These are phyloP conservation scores for Hymenoscyphus fraxineus DNA, from an alignment of 2,329 filamentous ascomycete genomes.

Conservation along the genomic window DNA sequence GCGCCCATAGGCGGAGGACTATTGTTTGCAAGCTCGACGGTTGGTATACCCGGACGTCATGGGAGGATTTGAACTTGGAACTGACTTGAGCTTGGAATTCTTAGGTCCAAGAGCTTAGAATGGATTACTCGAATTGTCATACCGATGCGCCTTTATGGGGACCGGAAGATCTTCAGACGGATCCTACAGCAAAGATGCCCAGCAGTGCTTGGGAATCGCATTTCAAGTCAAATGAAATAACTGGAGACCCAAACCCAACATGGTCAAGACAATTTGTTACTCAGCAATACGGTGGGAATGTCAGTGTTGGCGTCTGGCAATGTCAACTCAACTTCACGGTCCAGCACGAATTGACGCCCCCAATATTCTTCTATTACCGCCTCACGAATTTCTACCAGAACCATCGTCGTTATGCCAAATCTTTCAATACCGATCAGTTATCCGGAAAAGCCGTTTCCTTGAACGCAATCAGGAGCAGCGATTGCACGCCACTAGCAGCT, in stretches of 20 bases:
- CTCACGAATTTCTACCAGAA: slow-evolving; percentile 99
- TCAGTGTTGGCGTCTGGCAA: slow-evolving; percentile 37
- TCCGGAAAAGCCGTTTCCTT: slow-evolving; percentile 64
- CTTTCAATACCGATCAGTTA: slow-evolving; percentile 78
- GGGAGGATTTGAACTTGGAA: not conserved
- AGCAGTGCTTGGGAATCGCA: slow-evolving; percentile 41
- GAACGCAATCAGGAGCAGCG: slow-evolving; percentile 59
- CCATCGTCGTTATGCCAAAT: slow-evolving; percentile 92
- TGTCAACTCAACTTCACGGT: slow-evolving; percentile 79
- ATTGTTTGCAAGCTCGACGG: slow-evolving; percentile 78
- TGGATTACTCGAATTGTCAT: slow-evolving; percentile 84
- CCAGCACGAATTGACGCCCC: slow-evolving; percentile 72
- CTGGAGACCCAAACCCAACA: slow-evolving; percentile 22
- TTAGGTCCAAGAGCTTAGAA: slow-evolving; percentile 82
- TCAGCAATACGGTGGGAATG: slow-evolving; percentile 26
- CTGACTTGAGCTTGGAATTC: slow-evolving; percentile 1
- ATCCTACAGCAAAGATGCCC: slow-evolving; percentile 48
- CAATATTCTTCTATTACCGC: slow-evolving; percentile 90
- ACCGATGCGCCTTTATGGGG: slow-evolving; percentile 46
- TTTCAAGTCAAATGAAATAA: slow-evolving; percentile 58
- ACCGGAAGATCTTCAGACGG: slow-evolving; percentile 32
- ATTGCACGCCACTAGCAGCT: slow-evolving; percentile 70
- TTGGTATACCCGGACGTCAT: slow-evolving; percentile 39
- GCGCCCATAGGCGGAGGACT: slow-evolving; percentile 86
- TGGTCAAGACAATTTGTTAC: slow-evolving; percentile 31